Evolutionary conservation across 2,329 filamentous ascomycete species (phyloP).

Genomic region (Aspergillus sp.): DNA sequence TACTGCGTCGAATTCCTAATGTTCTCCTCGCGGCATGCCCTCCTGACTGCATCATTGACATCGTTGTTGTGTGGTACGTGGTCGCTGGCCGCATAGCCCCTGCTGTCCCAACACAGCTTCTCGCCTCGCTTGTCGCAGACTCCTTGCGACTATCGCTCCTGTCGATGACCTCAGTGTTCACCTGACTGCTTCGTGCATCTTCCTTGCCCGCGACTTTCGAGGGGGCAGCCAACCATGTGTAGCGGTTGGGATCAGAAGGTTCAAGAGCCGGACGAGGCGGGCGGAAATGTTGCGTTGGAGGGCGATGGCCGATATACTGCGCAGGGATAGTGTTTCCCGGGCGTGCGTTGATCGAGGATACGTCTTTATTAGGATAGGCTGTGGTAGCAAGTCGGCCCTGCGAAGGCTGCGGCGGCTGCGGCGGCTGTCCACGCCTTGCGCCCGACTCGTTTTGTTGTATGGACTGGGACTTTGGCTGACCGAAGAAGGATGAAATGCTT

Average conservation of each 20-base stretch:
- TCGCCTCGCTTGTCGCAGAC: conserved; percentile 24
- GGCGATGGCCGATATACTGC: conserved; percentile 29
- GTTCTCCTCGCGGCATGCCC: conserved; percentile 34
- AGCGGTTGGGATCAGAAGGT: conserved; percentile 29
- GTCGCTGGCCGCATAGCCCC: conserved; percentile 27
- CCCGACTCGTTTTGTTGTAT: conserved; percentile 18
- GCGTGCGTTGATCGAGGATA: conserved; percentile 6
- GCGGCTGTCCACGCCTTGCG: conserved; percentile 10
- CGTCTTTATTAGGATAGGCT: conserved; percentile 5
- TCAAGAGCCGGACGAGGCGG: conserved; percentile 35
- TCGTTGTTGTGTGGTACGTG: conserved; percentile 43
- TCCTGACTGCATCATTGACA: conserved; percentile 34
- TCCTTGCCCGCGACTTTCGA: conserved; percentile 25
- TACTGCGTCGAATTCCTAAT: conserved; percentile 43
- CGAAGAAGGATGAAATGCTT: conserved; percentile 55
- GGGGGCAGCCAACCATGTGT: conserved; percentile 36
- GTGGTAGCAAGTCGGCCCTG: conserved; percentile 11
- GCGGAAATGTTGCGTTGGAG: conserved; percentile 31
- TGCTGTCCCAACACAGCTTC: conserved; percentile 22
- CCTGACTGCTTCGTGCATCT: conserved; percentile 8
- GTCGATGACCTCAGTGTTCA: conserved; percentile 9
- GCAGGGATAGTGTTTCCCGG: conserved; percentile 20
- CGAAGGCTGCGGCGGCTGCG: not conserved
- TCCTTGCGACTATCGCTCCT: conserved; percentile 15
- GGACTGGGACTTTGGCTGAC: conserved; percentile 21